Evolutionary conservation across 345 rosid genomes (phyloP).

Genomic region (Eucalyptus albens): DNA sequence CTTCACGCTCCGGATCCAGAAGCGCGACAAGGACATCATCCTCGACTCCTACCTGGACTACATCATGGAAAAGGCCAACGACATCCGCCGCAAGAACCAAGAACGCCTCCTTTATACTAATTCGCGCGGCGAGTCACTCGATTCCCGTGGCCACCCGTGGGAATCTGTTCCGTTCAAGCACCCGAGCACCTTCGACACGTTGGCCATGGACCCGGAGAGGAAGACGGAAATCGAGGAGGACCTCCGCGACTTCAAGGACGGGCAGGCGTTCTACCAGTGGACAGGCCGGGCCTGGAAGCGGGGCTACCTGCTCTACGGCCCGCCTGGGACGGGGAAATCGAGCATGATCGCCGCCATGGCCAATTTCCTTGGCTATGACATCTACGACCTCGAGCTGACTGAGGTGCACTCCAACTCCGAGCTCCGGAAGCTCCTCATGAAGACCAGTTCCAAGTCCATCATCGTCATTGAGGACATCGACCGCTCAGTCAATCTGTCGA

Average conservation of each 20-base stretch:
- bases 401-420: slow-evolving; percentile 83
- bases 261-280: not conserved
- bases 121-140: slow-evolving; percentile 36
- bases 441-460: slow-evolving; percentile 80
- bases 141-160: slow-evolving; percentile 40
- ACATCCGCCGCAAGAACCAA: slow-evolving; percentile 55
- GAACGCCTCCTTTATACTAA: slow-evolving; percentile 66
- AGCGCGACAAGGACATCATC: slow-evolving; percentile 46
- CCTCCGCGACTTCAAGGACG: not conserved
- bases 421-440: slow-evolving; percentile 70
- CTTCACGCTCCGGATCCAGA: slow-evolving; percentile 61
- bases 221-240: slow-evolving; percentile 60
- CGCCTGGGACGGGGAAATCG: not conserved
- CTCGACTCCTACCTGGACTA: slow-evolving; percentile 55
- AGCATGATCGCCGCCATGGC: not conserved
- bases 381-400: slow-evolving; percentile 56
- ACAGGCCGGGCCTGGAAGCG: slow-evolving; percentile 23
- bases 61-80: slow-evolving; percentile 53
- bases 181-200: slow-evolving; percentile 77
- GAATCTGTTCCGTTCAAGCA: slow-evolving; percentile 13
- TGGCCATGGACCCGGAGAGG: slow-evolving; percentile 68
- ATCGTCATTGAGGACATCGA: slow-evolving; percentile 90
- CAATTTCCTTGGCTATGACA: not conserved
- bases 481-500: slow-evolving; percentile 41
- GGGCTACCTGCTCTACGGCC: slow-evolving; percentile 4